These are phyloP conservation scores for Colletotrichum sp. DNA, from an alignment of 2,329 filamentous ascomycete genomes.

Conservation along the genomic window DNA sequence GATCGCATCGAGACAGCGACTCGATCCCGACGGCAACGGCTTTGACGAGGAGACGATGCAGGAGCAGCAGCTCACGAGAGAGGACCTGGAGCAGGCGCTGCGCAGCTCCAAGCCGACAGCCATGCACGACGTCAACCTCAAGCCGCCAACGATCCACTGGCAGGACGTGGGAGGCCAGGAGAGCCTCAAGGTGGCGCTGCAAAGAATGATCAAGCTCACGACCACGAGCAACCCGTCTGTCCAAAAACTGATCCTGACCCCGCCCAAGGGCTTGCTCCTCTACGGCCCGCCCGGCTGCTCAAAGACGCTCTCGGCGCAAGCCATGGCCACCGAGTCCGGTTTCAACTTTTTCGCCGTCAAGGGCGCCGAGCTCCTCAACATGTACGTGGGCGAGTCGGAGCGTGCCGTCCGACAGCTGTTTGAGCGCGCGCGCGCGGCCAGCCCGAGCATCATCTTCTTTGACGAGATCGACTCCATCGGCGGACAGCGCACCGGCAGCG, in stretches of 20 bases:
- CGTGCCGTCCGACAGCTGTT: conserved; percentile 86
- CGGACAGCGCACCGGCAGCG: conserved; percentile 55
- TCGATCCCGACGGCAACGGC: conserved; percentile 27
- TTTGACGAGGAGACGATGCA: conserved; percentile 12
- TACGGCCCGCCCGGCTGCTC: conserved; percentile 95
- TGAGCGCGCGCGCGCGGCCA: conserved; percentile 81
- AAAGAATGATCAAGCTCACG: conserved; percentile 51
- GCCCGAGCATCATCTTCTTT: conserved; percentile 91
- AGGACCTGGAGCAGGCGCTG: conserved; percentile 71
- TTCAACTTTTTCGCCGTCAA: conserved; percentile 96
- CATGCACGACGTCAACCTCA: conserved; percentile 88
- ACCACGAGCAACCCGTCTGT: conserved; percentile 35
- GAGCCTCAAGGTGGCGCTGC: conserved; percentile 69
- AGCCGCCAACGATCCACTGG: conserved; percentile 87
- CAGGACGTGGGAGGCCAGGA: conserved; percentile 86
- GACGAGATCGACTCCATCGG: conserved; percentile 93
- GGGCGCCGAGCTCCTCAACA: conserved; percentile 90
- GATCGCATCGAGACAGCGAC: conserved; percentile 36
- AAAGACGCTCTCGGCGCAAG: conserved; percentile 91
- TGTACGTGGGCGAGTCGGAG: conserved; percentile 97
- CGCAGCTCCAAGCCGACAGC: conserved; percentile 77
- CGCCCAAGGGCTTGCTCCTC: conserved; percentile 82
- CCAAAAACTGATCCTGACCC: conserved; percentile 49
- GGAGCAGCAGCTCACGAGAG: conserved; percentile 33
- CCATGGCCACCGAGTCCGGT: conserved; percentile 86